A percentile compares a stretch with the other conserved stretches of the same genome.
These are phyloP conservation scores for Candida khao-thaluensis DNA, from an alignment of 805 yeast genomes.

Conservation along the genomic window DNA sequence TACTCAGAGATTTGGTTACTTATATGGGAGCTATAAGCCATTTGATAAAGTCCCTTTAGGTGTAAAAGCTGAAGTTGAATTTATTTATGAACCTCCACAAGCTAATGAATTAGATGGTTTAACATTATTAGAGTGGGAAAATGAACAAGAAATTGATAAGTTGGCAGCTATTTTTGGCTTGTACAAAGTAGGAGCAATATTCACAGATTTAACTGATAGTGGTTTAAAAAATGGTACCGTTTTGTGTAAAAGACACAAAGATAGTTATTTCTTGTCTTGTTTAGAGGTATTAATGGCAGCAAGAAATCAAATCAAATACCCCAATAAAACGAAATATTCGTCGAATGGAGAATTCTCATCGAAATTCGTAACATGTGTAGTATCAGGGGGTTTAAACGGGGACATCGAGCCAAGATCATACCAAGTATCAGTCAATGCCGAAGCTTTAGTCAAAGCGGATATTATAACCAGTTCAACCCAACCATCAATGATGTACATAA, in stretches of 20 bases:
- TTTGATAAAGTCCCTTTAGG: slow-evolving; percentile 90
- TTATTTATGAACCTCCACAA: slow-evolving; percentile 93
- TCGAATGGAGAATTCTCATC: slow-evolving; percentile 71
- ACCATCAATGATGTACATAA: slow-evolving; percentile 81
- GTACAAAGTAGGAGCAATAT: slow-evolving; percentile 74
- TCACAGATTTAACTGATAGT: slow-evolving; percentile 86
- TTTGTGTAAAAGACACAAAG: slow-evolving; percentile 87
- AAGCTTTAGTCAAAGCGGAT: slow-evolving; percentile 83
- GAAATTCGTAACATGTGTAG: slow-evolving; percentile 88
- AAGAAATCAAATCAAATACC: slow-evolving; percentile 63
- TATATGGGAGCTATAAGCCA: slow-evolving; percentile 77
- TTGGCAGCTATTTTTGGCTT: slow-evolving; percentile 63
- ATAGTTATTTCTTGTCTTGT: slow-evolving; percentile 87
- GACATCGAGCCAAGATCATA: slow-evolving; percentile 90
- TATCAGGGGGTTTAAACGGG: slow-evolving; percentile 83
- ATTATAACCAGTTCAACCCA: slow-evolving; percentile 85
- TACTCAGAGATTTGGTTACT: slow-evolving; percentile 77
- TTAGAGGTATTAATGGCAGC: slow-evolving; percentile 85
- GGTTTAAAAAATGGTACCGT: slow-evolving; percentile 88
- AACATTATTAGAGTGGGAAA: slow-evolving; percentile 55
- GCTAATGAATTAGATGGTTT: slow-evolving; percentile 83
- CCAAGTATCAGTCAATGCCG: slow-evolving; percentile 86
- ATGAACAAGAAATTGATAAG: slow-evolving; percentile 50
- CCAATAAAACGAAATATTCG: slow-evolving; percentile 63
- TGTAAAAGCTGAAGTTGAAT: slow-evolving; percentile 89